A percentile compares a stretch with the other conserved stretches of the same genome.
These are phyloP conservation scores for Macroventuria anomochaeta DNA, from an alignment of 2,329 filamentous ascomycete genomes.

Conservation along the genomic window DNA sequence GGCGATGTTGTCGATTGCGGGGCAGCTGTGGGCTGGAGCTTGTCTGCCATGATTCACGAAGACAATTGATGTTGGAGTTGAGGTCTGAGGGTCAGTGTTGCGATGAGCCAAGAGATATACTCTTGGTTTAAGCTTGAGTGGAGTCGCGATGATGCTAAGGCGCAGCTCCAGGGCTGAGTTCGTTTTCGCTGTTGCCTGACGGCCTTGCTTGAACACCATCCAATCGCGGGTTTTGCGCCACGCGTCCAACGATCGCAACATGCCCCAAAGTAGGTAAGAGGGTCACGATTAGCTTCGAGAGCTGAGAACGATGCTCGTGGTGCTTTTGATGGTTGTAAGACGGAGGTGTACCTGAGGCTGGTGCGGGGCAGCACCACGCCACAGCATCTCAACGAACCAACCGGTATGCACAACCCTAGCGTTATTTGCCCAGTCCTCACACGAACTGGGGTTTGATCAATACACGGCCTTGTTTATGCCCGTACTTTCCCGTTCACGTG, in stretches of 20 bases:
- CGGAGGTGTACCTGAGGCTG: neutral
- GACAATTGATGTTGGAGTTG: neutral
- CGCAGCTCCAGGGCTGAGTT: slow-evolving; percentile 13
- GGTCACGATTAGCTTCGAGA: no score
- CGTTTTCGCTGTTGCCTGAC: slow-evolving; percentile 13
- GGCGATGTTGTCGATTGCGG: slow-evolving; percentile 22
- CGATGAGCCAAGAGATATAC: slow-evolving; percentile 6
- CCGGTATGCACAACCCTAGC: neutral
- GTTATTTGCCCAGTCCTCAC: neutral
- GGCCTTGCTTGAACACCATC: neutral
- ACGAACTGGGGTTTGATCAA: neutral
- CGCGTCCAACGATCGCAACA: slow-evolving; percentile 5
- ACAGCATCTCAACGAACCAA: no score
- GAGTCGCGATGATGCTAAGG: slow-evolving; percentile 12
- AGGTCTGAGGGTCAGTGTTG: neutral
- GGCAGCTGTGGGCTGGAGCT: slow-evolving; percentile 17
- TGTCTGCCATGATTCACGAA: slow-evolving; percentile 29
- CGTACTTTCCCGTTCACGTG: neutral
- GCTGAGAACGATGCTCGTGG: neutral
- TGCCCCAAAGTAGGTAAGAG: neutral
- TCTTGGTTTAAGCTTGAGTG: neutral
- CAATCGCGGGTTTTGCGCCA: slow-evolving; percentile 6
- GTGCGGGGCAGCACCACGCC: neutral
- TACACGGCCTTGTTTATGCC: neutral
- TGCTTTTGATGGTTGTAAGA: neutral